A percentile compares a stretch with the other conserved stretches of the same genome.
Conservation (phyloP, 768 basidiomycete species). For the Mycena pura region DNA sequence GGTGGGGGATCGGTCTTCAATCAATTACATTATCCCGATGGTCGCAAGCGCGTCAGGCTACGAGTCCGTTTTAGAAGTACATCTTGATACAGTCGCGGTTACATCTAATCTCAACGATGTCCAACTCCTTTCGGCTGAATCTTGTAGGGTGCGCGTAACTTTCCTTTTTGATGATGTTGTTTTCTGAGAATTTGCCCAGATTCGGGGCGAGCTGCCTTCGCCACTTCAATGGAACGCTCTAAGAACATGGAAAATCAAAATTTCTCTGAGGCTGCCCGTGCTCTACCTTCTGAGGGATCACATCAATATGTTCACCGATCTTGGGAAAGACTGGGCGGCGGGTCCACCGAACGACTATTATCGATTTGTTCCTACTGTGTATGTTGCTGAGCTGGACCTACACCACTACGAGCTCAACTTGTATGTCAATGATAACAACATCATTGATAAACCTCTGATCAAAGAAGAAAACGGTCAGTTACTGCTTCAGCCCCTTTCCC, state of each 20-base stretch:
- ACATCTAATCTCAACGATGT: conserved; percentile 91
- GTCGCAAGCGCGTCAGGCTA: conserved; percentile 77
- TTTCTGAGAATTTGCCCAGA: conserved; percentile 41
- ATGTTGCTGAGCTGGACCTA: conserved; percentile 72
- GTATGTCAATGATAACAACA: conserved; percentile 95
- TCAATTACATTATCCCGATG: conserved; percentile 87
- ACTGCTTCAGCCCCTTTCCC: background rate
- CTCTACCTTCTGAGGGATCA: conserved; percentile 90
- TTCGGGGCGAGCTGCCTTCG: conserved; percentile 76
- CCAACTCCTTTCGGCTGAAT: conserved; percentile 75
- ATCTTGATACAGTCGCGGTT: conserved; percentile 79
- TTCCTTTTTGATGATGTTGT: background rate
- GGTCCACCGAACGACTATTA: conserved; percentile 83
- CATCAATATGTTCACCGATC: conserved; percentile 91
- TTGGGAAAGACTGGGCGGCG: conserved; percentile 90
- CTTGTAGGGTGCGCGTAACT: conserved; percentile 66
- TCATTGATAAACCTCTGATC: conserved; percentile 87
- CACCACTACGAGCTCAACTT: conserved; percentile 79
- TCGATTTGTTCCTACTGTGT: conserved; percentile 85
- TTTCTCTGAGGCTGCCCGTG: conserved; percentile 73
- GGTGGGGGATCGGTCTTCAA: conserved; percentile 82
- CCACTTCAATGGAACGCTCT: conserved; percentile 84
- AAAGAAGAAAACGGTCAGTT: conserved; percentile 83
- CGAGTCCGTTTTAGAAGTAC: conserved; percentile 78
- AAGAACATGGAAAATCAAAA: conserved; percentile 80